Conservation (phyloP, 1,139 yeast species). For the Scheffersomyces segobiensis region DNA sequence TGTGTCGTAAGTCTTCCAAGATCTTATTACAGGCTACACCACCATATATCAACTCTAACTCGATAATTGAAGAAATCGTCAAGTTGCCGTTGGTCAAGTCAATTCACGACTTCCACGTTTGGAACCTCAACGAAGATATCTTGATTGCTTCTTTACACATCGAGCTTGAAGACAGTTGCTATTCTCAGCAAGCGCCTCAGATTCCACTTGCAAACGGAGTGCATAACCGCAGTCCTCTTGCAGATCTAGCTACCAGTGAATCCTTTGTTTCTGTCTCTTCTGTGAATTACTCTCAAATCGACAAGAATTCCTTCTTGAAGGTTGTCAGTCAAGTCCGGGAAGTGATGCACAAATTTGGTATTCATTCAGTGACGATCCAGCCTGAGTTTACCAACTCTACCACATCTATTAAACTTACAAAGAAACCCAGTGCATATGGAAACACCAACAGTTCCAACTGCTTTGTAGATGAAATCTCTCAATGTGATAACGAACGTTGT, state of each 20-base stretch:
- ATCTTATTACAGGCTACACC: conserved; percentile 94
- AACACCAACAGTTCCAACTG: conserved; percentile 33
- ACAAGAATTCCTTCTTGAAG: conserved; percentile 54
- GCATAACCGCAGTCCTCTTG: background rate
- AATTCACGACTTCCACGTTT: conserved; percentile 92
- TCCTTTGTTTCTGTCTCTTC: background rate
- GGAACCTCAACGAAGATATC: conserved; percentile 91
- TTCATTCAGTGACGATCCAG: conserved; percentile 93
- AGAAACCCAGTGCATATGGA: conserved; percentile 30
- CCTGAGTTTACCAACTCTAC: conserved; percentile 59
- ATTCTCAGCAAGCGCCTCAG: conserved; percentile 26
- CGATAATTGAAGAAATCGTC: conserved; percentile 66
- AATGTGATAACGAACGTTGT: conserved; percentile 37
- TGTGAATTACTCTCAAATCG: conserved; percentile 29
- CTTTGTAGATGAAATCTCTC: conserved; percentile 36
- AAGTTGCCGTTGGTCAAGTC: conserved; percentile 73
- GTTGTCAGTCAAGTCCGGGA: conserved; percentile 77
- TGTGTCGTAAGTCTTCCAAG: conserved; percentile 83
- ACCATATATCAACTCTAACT: conserved; percentile 70
- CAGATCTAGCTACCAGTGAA: conserved; percentile 6
- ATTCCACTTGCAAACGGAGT: background rate
- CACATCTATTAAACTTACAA: conserved; percentile 3
- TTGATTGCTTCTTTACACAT: conserved; percentile 89
- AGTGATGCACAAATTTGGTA: conserved; percentile 79
- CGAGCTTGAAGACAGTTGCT: conserved; percentile 53